phyloP scores from a whole-genome alignment of 2,329 filamentous ascomycete genomes.

The Pezicula neosporulosa region DNA sequence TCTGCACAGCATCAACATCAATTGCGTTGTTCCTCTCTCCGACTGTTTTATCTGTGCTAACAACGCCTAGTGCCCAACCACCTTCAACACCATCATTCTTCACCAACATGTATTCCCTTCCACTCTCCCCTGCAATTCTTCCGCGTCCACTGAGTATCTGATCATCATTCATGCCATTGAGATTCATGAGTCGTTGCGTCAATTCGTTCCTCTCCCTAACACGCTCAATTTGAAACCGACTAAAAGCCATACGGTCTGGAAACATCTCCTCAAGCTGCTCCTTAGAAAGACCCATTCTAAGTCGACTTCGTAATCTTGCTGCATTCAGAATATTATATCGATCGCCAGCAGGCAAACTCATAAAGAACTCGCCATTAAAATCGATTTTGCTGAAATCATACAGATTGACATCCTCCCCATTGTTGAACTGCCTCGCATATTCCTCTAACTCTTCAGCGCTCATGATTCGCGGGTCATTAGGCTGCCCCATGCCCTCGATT shows the following conservation, averaged over 20 bases:
- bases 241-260: slow-evolving; percentile 95
- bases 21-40: slow-evolving; percentile 85
- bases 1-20: slow-evolving; percentile 72
- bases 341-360: slow-evolving; percentile 83
- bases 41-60: slow-evolving; percentile 77
- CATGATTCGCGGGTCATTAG: slow-evolving; percentile 95
- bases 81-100: slow-evolving; percentile 95
- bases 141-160: slow-evolving; percentile 60
- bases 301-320: slow-evolving; percentile 77
- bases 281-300: slow-evolving; percentile 95
- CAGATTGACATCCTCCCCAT: slow-evolving; percentile 83
- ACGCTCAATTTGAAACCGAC: slow-evolving; percentile 91
- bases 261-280: slow-evolving; percentile 97
- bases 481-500: slow-evolving; percentile 81
- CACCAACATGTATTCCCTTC: slow-evolving; percentile 91
- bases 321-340: slow-evolving; percentile 98
- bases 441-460: slow-evolving; percentile 89
- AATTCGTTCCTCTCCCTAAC: slow-evolving; percentile 91
- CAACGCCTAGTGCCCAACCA: slow-evolving; percentile 92
- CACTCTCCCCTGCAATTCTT: slow-evolving; percentile 78
- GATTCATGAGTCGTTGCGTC: slow-evolving; percentile 90
- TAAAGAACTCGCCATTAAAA: slow-evolving; percentile 93
- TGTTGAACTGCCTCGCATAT: slow-evolving; percentile 89
- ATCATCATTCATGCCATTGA: slow-evolving; percentile 86
- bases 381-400: slow-evolving; percentile 99